A percentile compares a stretch with the other conserved stretches of the same genome.
Conservation (phyloP, 345 rosid species). For the Triadica sebifera region DNA sequence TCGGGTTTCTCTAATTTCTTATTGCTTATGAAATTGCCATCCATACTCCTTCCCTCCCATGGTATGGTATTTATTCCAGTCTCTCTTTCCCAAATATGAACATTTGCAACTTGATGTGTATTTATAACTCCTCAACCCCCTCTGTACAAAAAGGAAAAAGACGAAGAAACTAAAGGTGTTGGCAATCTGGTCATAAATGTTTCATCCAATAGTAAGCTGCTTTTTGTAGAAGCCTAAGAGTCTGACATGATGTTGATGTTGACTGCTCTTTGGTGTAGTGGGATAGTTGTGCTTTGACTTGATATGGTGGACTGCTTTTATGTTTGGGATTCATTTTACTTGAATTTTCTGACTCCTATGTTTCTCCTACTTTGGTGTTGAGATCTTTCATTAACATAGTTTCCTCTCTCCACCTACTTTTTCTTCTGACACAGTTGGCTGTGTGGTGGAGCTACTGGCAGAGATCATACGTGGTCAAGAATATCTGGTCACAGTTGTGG, state of each 20-base stretch:
- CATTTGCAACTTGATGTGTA: conserved; percentile 1
- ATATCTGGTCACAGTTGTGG: conserved; percentile 89
- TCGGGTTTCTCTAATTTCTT: not conserved
- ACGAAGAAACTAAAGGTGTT: not conserved
- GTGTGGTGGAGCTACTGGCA: conserved; percentile 92
- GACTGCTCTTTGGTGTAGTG: not conserved
- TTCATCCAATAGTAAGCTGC: not conserved
- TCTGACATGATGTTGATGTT: not conserved
- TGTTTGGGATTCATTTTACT: not conserved
- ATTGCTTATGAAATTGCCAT: not conserved
- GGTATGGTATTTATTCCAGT: not conserved
- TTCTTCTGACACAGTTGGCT: conserved; percentile 56
- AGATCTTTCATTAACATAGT: not conserved
- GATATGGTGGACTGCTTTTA: not conserved
- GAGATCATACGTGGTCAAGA: conserved; percentile 60
- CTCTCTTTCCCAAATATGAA: not conserved
- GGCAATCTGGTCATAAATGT: not conserved
- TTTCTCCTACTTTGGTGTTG: not conserved
- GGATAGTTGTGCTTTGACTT: not conserved
- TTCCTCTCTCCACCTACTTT: not conserved
- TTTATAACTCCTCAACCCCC: not conserved
- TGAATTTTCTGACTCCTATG: not conserved
- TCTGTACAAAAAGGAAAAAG: not conserved
- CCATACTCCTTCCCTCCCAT: not conserved
- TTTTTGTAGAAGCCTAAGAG: not conserved